phyloP scores from a whole-genome alignment of 805 yeast genomes.

The Starmera caribaea region DNA sequence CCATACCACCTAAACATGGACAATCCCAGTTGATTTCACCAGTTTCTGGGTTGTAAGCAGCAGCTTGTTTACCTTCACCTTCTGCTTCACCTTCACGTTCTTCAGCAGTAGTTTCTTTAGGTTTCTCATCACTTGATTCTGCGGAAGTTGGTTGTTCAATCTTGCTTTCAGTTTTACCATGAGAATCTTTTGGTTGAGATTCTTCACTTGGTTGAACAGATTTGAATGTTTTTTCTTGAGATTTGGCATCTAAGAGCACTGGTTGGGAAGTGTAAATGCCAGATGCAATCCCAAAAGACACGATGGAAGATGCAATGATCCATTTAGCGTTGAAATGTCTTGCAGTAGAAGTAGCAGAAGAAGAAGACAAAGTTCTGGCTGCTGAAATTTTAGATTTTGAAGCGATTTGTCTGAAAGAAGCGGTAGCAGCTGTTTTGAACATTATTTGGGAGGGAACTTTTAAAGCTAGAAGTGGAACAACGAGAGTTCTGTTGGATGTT shows the following conservation, averaged over 20 bases:
- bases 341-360: slow-evolving; percentile 1
- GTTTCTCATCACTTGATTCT: background rate
- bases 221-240: slow-evolving; percentile 1
- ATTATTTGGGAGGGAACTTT: too few relatives aligned
- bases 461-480: too few relatives aligned
- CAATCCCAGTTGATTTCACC: slow-evolving; percentile 99
- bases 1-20: slow-evolving; percentile 99
- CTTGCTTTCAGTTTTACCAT: background rate
- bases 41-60: slow-evolving; percentile 91
- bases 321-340: slow-evolving; percentile 4
- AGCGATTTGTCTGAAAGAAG: background rate
- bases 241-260: slow-evolving; percentile 10
- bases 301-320: slow-evolving; percentile 9
- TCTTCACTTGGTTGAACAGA: slow-evolving; percentile 1
- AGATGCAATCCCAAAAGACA: slow-evolving; percentile 10
- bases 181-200: background rate
- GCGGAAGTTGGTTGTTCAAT: slow-evolving; percentile 1
- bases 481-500: too few relatives aligned
- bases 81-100: slow-evolving; percentile 5
- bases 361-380: slow-evolving; percentile 5
- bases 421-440: too few relatives aligned
- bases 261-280: slow-evolving; percentile 10
- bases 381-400: background rate
- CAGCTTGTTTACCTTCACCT: slow-evolving; percentile 31
- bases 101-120: background rate